Evolutionary conservation across 1,284 basidiomycete species (phyloP).

Genomic region (Prillingera fragicola): DNA sequence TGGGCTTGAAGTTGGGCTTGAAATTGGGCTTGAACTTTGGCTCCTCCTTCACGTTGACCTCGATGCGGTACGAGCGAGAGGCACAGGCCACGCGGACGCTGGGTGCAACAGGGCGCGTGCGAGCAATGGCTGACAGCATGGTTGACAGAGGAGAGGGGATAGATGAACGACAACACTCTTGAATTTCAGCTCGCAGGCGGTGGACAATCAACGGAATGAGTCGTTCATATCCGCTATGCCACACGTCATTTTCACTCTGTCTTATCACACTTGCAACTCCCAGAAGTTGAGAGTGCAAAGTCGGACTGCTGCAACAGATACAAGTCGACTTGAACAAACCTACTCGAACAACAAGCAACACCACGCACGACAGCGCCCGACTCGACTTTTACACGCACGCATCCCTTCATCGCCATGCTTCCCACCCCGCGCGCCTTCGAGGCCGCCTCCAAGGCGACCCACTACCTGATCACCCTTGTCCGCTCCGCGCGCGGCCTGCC

Average conservation of each 20-base stretch:
- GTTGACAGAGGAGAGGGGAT: not conserved
- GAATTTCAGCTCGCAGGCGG: too few species aligned
- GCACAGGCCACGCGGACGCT: too few species aligned
- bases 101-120: not conserved
- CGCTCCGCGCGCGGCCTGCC: slow-evolving; percentile 53
- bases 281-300: not conserved
- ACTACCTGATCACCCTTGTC: slow-evolving; percentile 52
- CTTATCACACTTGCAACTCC: not conserved
- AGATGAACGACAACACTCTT: not conserved
- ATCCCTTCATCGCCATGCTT: too few species aligned
- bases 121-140: not conserved
- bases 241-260: slow-evolving; percentile 6
- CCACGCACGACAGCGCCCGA: not conserved
- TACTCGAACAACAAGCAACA: not conserved
- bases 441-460: slow-evolving; percentile 19
- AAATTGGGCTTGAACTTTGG: too few species aligned
- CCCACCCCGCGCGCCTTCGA: slow-evolving; percentile 7
- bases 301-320: not conserved
- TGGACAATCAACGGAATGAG: too few species aligned
- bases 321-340: not conserved
- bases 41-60: too few species aligned
- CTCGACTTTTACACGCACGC: not conserved
- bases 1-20: not conserved
- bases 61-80: too few species aligned
- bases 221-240: too few species aligned